Conservation (phyloP, 2,329 filamentous ascomycete species). For the Aspergillus candidus region DNA sequence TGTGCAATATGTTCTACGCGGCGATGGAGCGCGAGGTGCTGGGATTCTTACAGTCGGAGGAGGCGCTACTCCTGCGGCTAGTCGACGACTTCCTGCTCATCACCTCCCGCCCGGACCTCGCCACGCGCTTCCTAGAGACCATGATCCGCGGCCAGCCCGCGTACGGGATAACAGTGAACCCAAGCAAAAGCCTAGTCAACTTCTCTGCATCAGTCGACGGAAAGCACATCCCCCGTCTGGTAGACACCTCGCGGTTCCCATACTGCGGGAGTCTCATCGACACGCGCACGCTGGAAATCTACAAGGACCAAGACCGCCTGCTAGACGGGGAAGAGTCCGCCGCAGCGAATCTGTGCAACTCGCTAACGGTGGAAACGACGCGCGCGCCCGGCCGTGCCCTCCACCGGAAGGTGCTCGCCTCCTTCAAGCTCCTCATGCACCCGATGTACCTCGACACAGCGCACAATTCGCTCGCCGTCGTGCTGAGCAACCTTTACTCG, state of each 20-base stretch:
- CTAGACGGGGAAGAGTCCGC: constrained; percentile 46
- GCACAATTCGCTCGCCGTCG: constrained; percentile 65
- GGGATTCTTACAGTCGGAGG: constrained; percentile 54
- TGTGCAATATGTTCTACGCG: constrained; percentile 96
- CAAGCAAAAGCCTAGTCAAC: constrained; percentile 75
- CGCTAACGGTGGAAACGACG: constrained; percentile 71
- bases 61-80: constrained; percentile 68
- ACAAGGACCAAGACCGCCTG: constrained; percentile 56
- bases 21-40: constrained; percentile 69
- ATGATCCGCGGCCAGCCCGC: constrained; percentile 75
- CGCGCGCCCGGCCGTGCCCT: constrained; percentile 70
- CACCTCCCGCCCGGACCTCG: constrained; percentile 62
- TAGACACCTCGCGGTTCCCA: constrained; percentile 56
- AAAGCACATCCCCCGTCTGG: constrained; percentile 46
- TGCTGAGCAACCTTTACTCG: constrained; percentile 68
- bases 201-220: constrained; percentile 62
- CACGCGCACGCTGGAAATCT: constrained; percentile 66
- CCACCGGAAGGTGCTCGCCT: constrained; percentile 65
- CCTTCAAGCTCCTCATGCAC: constrained; percentile 80
- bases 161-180: constrained; percentile 75
- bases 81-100: constrained; percentile 93
- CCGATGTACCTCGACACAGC: constrained; percentile 47
- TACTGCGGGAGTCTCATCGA: constrained; percentile 83
- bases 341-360: constrained; percentile 55
- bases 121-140: constrained; percentile 63